Percentiles rank a stretch among this genome's conserved stretches.
These are phyloP conservation scores for Lachancea sp. DNA, from an alignment of 805 yeast species.

Conservation along the genomic window DNA sequence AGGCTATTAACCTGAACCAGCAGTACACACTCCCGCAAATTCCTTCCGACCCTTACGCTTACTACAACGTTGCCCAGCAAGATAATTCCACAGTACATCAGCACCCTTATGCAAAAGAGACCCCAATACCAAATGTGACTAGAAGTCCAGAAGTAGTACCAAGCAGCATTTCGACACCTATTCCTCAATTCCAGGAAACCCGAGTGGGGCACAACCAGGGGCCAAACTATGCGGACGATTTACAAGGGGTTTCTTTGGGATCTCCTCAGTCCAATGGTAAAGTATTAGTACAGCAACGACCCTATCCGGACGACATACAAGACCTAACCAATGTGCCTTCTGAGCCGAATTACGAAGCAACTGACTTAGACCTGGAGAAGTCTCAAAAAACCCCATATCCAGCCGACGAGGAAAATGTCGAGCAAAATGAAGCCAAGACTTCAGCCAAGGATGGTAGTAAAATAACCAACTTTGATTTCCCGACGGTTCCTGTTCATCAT, in stretches of 20 bases:
- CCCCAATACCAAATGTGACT: not conserved
- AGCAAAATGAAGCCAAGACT: not conserved
- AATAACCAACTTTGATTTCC: slow-evolving; percentile 36
- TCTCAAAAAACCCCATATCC: slow-evolving; percentile 21
- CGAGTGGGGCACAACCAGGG: slow-evolving; percentile 11
- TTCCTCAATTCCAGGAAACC: slow-evolving; percentile 8
- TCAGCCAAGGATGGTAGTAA: slow-evolving; percentile 9
- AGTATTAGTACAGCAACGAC: not conserved
- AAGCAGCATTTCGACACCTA: not conserved
- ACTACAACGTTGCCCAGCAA: slow-evolving; percentile 8
- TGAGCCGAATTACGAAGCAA: slow-evolving; percentile 14
- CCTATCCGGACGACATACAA: slow-evolving; percentile 4
- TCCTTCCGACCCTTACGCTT: slow-evolving; percentile 25
- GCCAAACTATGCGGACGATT: slow-evolving; percentile 4
- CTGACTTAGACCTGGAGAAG: not conserved
- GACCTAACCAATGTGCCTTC: slow-evolving; percentile 13
- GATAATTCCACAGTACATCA: not conserved
- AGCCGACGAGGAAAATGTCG: slow-evolving; percentile 14
- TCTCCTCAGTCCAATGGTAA: not conserved
- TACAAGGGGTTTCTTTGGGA: not conserved
- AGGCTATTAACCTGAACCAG: slow-evolving; percentile 33
- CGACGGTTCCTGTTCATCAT: slow-evolving; percentile 36
- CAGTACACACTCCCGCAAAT: slow-evolving; percentile 24
- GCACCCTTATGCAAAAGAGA: too few relatives aligned
- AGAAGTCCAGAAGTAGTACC: not conserved